phyloP scores from a whole-genome alignment of 2,329 filamentous ascomycete genomes.

The Chaetoscypha palmicola region DNA sequence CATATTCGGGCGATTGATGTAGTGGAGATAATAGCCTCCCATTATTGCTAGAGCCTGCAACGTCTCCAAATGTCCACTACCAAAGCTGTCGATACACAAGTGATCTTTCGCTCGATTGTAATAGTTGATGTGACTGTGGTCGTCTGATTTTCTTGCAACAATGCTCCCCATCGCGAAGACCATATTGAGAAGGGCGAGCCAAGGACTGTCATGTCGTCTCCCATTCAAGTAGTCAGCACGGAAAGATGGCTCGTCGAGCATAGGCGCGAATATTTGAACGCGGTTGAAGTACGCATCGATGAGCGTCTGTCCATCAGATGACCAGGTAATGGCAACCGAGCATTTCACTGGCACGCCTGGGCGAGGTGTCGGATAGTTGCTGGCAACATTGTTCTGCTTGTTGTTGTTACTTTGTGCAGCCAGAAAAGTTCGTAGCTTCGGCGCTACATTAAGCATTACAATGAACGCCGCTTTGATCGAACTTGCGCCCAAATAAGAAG shows the following conservation, averaged over 20 bases:
- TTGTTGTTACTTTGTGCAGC: conserved; percentile 23
- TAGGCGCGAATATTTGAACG: conserved; percentile 64
- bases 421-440: conserved; percentile 41
- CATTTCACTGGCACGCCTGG: conserved; percentile 32
- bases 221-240: conserved; percentile 57
- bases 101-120: conserved; percentile 62
- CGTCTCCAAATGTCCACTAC: conserved; percentile 65
- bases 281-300: conserved; percentile 72
- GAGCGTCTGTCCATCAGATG: conserved; percentile 59
- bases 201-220: conserved; percentile 58
- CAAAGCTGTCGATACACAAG: conserved; percentile 59
- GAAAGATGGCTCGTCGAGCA: conserved; percentile 67
- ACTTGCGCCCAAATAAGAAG: conserved; percentile 65
- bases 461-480: conserved; percentile 69
- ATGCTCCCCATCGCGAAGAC: conserved; percentile 71
- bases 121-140: conserved; percentile 62
- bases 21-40: conserved; percentile 71
- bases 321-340: conserved; percentile 42
- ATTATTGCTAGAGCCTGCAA: conserved; percentile 65
- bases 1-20: conserved; percentile 70
- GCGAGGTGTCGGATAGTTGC: conserved; percentile 25
- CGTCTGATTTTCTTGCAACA: conserved; percentile 52
- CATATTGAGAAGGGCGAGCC: conserved; percentile 68
- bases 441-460: conserved; percentile 53
- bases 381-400: conserved; percentile 18